phyloP scores from a whole-genome alignment of 768 basidiomycete species.

The Phanerodontia chrysosporium region DNA sequence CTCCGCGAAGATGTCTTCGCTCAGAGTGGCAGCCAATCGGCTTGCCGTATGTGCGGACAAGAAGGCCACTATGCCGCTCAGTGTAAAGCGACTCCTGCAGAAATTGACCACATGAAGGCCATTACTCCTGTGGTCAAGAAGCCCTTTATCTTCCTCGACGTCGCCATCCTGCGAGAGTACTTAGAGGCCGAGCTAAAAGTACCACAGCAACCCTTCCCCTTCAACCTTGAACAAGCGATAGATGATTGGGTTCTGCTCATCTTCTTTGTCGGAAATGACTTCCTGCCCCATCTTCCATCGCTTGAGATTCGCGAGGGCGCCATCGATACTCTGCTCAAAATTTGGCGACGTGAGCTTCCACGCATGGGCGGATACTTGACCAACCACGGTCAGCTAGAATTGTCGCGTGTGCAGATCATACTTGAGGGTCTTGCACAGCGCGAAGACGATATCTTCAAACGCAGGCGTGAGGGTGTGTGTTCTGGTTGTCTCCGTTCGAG shows the following conservation, averaged over 20 bases:
- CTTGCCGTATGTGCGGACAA: constrained; percentile 91
- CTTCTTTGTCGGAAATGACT: constrained; percentile 99
- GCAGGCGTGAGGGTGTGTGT: constrained; percentile 77
- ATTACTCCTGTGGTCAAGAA: constrained; percentile 76
- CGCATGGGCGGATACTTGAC: constrained; percentile 98
- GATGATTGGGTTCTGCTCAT: constrained; percentile 99
- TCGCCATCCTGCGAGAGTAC: constrained; percentile 93
- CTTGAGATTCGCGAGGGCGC: constrained; percentile 99
- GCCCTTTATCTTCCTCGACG: constrained; percentile 99
- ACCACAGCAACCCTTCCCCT: constrained; percentile 71
- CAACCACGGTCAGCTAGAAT: constrained; percentile 84
- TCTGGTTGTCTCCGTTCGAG: not conserved
- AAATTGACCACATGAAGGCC: constrained; percentile 45
- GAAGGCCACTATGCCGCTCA: constrained; percentile 94
- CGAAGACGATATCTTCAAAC: constrained; percentile 94
- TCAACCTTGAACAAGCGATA: constrained; percentile 93
- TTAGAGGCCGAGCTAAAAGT: constrained; percentile 93
- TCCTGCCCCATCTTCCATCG: constrained; percentile 95
- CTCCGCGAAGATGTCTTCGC: constrained; percentile 97
- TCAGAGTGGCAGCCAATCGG: constrained; percentile 68
- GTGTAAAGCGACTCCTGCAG: constrained; percentile 79
- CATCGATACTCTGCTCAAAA: constrained; percentile 92
- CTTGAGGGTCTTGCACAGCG: constrained; percentile 90
- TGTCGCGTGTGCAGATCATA: constrained; percentile 87
- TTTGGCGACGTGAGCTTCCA: constrained; percentile 91